phyloP scores from a whole-genome alignment of 768 basidiomycete species.

The Tubosaeta brunneosetosa region DNA sequence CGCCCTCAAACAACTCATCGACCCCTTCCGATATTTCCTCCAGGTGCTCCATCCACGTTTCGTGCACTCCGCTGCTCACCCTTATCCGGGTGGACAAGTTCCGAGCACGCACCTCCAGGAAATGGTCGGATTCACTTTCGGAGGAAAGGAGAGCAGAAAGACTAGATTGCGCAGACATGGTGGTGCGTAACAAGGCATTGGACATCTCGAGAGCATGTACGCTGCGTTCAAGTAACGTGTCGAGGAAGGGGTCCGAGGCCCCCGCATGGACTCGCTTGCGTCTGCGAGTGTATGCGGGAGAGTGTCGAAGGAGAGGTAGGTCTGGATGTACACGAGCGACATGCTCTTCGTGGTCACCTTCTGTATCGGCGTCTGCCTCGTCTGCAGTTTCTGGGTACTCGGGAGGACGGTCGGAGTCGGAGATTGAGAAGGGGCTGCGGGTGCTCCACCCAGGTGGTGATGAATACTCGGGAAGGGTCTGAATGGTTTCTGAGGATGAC shows the following conservation, averaged over 20 bases:
- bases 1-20: conserved; percentile 48
- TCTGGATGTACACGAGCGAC: conserved; percentile 26
- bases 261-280: conserved; percentile 26
- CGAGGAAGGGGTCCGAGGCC: conserved; percentile 54
- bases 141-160: conserved; percentile 46
- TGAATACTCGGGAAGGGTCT: conserved; percentile 62
- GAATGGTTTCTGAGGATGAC: conserved; percentile 62
- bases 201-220: conserved; percentile 86
- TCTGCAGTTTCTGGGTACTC: conserved; percentile 76
- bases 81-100: conserved; percentile 50
- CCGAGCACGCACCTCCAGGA: conserved; percentile 45
- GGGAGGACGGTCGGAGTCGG: conserved; percentile 58
- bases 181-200: conserved; percentile 70
- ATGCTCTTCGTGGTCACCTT: conserved; percentile 29
- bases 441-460: conserved; percentile 30
- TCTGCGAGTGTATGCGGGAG: conserved; percentile 18
- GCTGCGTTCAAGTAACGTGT: conserved; percentile 75
- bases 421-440: conserved; percentile 16
- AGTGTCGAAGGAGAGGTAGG: conserved; percentile 33
- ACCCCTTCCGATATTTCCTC: conserved; percentile 61
- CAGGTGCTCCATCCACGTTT: conserved; percentile 64
- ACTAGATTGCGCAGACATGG: conserved; percentile 65
- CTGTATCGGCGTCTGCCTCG: conserved; percentile 70
- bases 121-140: conserved; percentile 43
- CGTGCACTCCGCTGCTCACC: conserved; percentile 40